Base-by-base conservation (phyloP, 2,329 filamentous ascomycete species). In the Aspergillus oerlinghausenensis region DNA sequence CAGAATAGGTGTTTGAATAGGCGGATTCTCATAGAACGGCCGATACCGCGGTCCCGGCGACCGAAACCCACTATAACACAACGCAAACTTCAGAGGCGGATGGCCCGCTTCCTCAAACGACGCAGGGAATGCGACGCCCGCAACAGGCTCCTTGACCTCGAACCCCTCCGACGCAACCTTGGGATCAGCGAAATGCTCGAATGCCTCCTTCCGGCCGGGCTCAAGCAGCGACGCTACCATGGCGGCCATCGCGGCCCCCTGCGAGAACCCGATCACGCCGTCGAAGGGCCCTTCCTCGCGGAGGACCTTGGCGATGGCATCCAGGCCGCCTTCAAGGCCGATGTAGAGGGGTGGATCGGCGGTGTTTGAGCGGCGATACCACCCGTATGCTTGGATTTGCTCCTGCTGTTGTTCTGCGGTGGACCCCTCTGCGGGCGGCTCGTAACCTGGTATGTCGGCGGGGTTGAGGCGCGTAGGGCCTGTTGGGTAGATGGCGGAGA, bases 231-330 rank as follows among this genome's bases (percentile, higher is more conserved):
- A 80, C 0, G 90, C 85, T 0, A 96, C 78, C 70, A 96, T 84
- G 0, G 81, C 87, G 0, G 92, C 86, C 48, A 87, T 77, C 1
- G 86, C 87, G 6, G 82, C 91, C 21, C 91, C 91, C 74, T 96
- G 91, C 59, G 84, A 89, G 76, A 96, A 96, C 0, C 91, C 92
- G 28, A 92, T 77, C 0, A 92, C 86, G 6, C 87, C 91, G 67
- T 94, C 89, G 48, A 93, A 84, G 1, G 87, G 87, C 0, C 85
- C 88, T 8, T 85, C 82, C 1, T 82, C 80, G 32, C 76, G 73
- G 25, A 95, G 83, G 0, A 84, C 75, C 4, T 79, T 70, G 0
- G 88, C 88, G 5, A 96, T 74, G 2, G 76, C 69, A 0, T 70
- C 74, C 64, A 97, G 80, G 1, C 90, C 90, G 21, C 82, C 75